Percentiles rank a stretch among this genome's conserved stretches.
phyloP scores from a whole-genome alignment of 2,329 filamentous ascomycete species.

The Eutypa lata region DNA sequence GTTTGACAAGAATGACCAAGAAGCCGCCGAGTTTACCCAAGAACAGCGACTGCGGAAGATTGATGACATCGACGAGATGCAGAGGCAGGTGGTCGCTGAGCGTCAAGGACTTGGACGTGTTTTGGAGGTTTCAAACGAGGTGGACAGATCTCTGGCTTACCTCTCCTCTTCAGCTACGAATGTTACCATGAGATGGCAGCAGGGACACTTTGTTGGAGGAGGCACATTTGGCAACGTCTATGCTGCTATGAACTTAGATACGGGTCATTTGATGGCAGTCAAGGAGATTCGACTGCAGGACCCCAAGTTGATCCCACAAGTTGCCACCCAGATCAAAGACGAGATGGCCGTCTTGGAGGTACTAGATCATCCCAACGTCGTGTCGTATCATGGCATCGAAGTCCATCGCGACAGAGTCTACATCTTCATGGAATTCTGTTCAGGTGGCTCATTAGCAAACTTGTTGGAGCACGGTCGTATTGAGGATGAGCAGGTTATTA shows the following conservation, averaged over 20 bases:
- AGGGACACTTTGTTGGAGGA: conserved; percentile 96
- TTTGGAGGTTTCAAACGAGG: conserved; percentile 90
- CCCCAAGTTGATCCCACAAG: conserved; percentile 90
- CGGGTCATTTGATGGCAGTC: conserved; percentile 94
- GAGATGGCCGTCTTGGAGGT: conserved; percentile 97
- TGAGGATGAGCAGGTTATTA: conserved; percentile 95
- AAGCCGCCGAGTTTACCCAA: conserved; percentile 71
- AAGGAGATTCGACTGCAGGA: conserved; percentile 98
- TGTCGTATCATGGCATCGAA: conserved; percentile 96
- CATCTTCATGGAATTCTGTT: conserved; percentile 99
- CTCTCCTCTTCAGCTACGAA: conserved; percentile 93
- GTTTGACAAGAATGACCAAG: conserved; percentile 85
- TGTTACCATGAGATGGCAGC: conserved; percentile 94
- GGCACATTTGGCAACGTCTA: conserved; percentile 98
- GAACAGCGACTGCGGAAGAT: conserved; percentile 74
- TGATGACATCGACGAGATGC: conserved; percentile 70
- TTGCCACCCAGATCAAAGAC: conserved; percentile 90
- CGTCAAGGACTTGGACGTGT: conserved; percentile 86
- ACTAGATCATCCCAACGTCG: conserved; percentile 94
- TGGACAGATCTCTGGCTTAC: conserved; percentile 89
- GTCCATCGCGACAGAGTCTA: conserved; percentile 99
- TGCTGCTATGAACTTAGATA: conserved; percentile 94
- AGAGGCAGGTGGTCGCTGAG: conserved; percentile 78
- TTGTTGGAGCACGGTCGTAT: conserved; percentile 94
- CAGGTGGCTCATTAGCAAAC: conserved; percentile 84